Percentiles rank a stretch among this genome's conserved stretches.
These are phyloP conservation scores for Monosporascus cannonballus DNA, from an alignment of 2,329 filamentous ascomycete genomes.

Conservation along the genomic window DNA sequence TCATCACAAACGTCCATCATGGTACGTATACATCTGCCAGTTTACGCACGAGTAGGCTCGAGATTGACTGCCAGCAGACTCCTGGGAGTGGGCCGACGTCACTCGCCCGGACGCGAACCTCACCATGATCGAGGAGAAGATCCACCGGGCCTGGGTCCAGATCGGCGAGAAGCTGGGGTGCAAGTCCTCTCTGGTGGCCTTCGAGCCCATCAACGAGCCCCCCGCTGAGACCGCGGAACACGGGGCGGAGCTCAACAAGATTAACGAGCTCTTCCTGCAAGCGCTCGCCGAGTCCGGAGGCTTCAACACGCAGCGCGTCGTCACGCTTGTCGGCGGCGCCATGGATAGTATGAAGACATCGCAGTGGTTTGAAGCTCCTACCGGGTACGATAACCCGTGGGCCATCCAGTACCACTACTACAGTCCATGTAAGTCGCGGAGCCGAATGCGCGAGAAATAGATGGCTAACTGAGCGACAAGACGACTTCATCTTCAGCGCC, in stretches of 20 bases:
- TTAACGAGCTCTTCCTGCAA: constrained; percentile 51
- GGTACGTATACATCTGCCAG: constrained; percentile 13
- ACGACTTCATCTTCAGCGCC: constrained; percentile 39
- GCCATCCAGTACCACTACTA: constrained; percentile 59
- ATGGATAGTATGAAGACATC: constrained; percentile 47
- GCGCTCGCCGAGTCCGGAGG: constrained; percentile 48
- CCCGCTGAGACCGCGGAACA: constrained; percentile 45
- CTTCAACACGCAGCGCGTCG: constrained; percentile 48
- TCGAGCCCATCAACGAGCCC: constrained; percentile 56
- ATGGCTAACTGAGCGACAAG: constrained; percentile 2
- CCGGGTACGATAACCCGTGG: constrained; percentile 48
- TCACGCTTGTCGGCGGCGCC: constrained; percentile 46
- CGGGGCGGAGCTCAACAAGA: constrained; percentile 43
- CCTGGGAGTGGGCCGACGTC: constrained; percentile 52
- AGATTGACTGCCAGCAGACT: constrained; percentile 30
- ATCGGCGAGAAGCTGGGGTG: constrained; percentile 48
- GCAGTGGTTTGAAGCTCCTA: constrained; percentile 45
- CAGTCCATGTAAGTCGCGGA: constrained; percentile 34
- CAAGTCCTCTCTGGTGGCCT: constrained; percentile 46
- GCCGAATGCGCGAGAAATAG: neutral
- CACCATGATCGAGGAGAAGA: constrained; percentile 48
- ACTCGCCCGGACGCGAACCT: constrained; percentile 38
- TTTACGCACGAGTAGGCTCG: too few relatives aligned
- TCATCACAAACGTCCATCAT: constrained; percentile 54
- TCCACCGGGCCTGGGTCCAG: constrained; percentile 51